These are phyloP conservation scores for Teunomyces lycoperdinae DNA, from an alignment of 805 yeast genomes.

Conservation along the genomic window DNA sequence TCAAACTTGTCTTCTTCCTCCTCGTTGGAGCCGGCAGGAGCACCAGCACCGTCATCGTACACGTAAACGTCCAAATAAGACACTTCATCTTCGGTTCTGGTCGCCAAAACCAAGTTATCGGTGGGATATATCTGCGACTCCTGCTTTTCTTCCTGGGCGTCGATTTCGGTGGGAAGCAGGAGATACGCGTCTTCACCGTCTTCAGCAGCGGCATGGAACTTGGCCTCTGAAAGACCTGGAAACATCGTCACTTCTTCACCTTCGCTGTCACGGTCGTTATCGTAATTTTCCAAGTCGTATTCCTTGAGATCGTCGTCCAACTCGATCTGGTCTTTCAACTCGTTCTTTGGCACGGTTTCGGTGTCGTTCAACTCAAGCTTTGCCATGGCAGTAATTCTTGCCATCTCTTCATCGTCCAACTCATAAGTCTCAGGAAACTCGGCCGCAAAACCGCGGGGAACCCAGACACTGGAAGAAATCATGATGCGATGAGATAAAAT, in stretches of 20 bases:
- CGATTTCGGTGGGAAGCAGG: constrained; percentile 60
- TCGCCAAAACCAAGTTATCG: constrained; percentile 84
- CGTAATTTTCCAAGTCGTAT: constrained; percentile 82
- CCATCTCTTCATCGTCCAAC: constrained; percentile 89
- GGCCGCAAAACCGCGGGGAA: constrained; percentile 91
- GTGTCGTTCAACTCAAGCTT: constrained; percentile 71
- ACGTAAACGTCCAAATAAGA: constrained; percentile 91
- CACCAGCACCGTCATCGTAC: constrained; percentile 91
- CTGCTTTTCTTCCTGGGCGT: constrained; percentile 69
- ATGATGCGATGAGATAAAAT: constrained; percentile 32
- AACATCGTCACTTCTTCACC: constrained; percentile 65
- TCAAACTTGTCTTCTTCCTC: constrained; percentile 66
- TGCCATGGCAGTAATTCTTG: constrained; percentile 82
- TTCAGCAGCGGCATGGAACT: constrained; percentile 44
- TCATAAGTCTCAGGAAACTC: constrained; percentile 90
- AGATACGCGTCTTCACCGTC: constrained; percentile 60
- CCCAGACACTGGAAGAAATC: constrained; percentile 95
- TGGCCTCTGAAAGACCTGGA: constrained; percentile 67
- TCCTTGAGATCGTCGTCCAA: constrained; percentile 84
- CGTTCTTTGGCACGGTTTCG: constrained; percentile 36
- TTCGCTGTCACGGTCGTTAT: constrained; percentile 57
- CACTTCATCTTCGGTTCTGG: constrained; percentile 94
- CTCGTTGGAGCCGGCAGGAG: constrained; percentile 63
- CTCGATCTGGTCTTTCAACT: constrained; percentile 53
- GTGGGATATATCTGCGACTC: constrained; percentile 86